Conservation (phyloP, 495 filamentous ascomycete species). For the Elaphomyces granulatus region DNA sequence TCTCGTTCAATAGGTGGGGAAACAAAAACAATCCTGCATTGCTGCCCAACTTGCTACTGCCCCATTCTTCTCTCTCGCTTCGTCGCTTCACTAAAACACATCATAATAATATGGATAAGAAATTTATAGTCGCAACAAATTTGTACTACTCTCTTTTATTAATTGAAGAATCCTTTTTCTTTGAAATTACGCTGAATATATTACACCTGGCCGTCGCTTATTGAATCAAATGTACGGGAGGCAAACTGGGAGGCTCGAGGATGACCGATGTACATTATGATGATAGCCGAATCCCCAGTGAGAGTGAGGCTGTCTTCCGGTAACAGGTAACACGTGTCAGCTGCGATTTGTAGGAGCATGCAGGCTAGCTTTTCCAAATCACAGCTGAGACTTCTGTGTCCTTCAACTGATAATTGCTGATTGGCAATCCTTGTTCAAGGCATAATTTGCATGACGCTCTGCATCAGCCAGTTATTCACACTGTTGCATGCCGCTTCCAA, state of each 20-base stretch:
- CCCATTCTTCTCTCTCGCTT: neutral
- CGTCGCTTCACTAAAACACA: neutral
- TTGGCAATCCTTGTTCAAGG: neutral
- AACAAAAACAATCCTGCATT: constrained; percentile 15
- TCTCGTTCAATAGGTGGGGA: neutral
- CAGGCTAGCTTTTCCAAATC: neutral
- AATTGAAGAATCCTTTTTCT: neutral
- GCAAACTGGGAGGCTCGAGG: no score
- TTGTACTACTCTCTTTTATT: neutral
- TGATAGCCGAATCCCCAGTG: neutral
- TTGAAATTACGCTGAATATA: no score
- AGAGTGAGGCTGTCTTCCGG: no score
- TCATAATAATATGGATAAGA: neutral
- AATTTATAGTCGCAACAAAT: neutral
- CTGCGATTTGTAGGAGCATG: neutral
- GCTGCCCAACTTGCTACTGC: constrained; percentile 35
- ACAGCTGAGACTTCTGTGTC: neutral
- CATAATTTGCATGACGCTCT: neutral
- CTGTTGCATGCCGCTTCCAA: neutral
- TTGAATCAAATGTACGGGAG: no score
- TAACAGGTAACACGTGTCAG: neutral
- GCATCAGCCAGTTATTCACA: neutral
- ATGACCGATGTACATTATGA: neutral
- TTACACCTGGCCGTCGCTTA: no score
- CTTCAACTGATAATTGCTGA: neutral